A percentile compares a stretch with the other conserved stretches of the same genome.
Evolutionary conservation across 2,329 filamentous ascomycete species (phyloP).

Genomic region (Fusarium sp.): DNA sequence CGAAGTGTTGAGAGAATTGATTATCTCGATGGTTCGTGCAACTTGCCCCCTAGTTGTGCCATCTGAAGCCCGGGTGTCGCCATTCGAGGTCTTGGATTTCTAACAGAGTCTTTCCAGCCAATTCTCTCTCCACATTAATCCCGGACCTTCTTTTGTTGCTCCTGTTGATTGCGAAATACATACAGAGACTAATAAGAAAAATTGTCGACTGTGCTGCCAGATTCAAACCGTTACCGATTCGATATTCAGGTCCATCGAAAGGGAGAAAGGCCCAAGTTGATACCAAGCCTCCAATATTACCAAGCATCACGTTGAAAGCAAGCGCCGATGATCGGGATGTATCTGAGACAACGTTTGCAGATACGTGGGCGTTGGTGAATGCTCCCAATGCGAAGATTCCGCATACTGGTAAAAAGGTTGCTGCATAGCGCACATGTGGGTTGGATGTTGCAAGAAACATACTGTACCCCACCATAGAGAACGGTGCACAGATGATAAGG

Average conservation of each 20-base stretch:
- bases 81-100: slow-evolving; percentile 6
- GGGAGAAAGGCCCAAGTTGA: slow-evolving; percentile 7
- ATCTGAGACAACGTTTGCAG: slow-evolving; percentile 4
- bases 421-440: not conserved
- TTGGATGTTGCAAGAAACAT: slow-evolving; percentile 6
- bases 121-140: not conserved
- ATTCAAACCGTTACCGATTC: not conserved
- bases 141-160: not conserved
- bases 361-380: slow-evolving; percentile 1
- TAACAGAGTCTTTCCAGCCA: not conserved
- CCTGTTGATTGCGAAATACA: not conserved
- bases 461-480: slow-evolving; percentile 3
- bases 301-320: slow-evolving; percentile 8
- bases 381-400: slow-evolving; percentile 4
- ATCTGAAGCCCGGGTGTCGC: not conserved
- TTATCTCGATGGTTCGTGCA: not conserved
- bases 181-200: not conserved
- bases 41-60: not conserved
- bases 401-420: not conserved
- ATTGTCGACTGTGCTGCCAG: not conserved
- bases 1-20: not conserved
- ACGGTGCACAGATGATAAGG: not conserved
- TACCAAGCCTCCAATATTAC: slow-evolving; percentile 1
- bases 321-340: slow-evolving; percentile 1
- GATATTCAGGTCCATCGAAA: slow-evolving; percentile 3